A percentile compares a stretch with the other conserved stretches of the same genome.
Conservation (phyloP, 192 early-diverging fungal species). For the Coemansia sp. region DNA sequence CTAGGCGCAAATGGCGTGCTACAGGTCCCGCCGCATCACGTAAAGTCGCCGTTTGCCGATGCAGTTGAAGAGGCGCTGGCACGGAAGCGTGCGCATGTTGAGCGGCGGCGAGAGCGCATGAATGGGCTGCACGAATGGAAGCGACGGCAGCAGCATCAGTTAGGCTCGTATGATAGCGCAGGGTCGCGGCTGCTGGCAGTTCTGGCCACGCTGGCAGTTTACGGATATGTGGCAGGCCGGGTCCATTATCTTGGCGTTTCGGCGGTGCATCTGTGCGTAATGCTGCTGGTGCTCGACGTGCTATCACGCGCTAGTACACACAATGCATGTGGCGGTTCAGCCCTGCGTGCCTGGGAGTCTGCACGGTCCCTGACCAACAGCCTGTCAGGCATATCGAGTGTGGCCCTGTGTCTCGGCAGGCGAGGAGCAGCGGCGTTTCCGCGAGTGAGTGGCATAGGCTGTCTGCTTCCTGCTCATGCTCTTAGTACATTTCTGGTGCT, state of each 20-base stretch:
- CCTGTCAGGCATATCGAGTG: not conserved
- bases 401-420: not conserved
- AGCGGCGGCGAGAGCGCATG: conserved; percentile 18
- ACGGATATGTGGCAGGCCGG: not conserved
- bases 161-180: not conserved
- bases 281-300: conserved; percentile 11
- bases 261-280: not conserved
- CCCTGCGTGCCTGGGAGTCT: not conserved
- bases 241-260: not conserved
- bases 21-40: conserved; percentile 5
- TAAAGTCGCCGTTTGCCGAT: conserved; percentile 37
- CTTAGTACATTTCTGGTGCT: conserved; percentile 20
- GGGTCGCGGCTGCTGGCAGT: not conserved
- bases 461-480: conserved; percentile 28
- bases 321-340: too few species aligned
- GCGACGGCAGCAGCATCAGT: conserved; percentile 1
- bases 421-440: not conserved
- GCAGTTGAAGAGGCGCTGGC: conserved; percentile 31
- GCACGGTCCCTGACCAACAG: not conserved
- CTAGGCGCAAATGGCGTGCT: not conserved
- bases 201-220: conserved; percentile 8
- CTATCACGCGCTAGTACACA: not conserved
- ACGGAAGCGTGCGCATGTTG: conserved; percentile 15
- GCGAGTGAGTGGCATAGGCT: not conserved
- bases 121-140: conserved; percentile 21